Evolutionary conservation across 164 flowering plant species (phyloP), one percentile per base, ranked within the genome.

Genomic region (Cinnamomum chago): DNA sequence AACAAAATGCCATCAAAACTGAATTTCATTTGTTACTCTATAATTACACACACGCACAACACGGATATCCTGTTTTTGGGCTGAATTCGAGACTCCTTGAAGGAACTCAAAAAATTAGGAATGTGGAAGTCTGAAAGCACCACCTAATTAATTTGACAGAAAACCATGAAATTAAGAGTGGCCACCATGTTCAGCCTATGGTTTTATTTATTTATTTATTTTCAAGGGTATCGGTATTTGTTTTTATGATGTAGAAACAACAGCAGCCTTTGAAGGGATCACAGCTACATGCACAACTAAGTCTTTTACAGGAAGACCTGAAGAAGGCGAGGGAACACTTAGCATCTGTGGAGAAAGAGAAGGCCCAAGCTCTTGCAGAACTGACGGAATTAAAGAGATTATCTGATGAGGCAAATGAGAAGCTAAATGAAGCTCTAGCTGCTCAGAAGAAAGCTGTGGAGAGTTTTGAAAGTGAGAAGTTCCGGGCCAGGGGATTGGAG

Each of bases 371-470:
- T 4, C 75, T 87, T 51, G 87, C 83, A 66, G 97, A 93, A 73
- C 73, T 95, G 82, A 95, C 86, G 80, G 91, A 90, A 67, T 94
- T 88, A 2, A 89, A 85, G 77, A 90, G 72, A 75, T 73, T 78
- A 24, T 89, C 90, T 24, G 95, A 89, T 9, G 97, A 92, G 74
- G 93, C 91, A 68, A 86, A 86, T 86, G 92, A 78, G 84, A 95
- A 92, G 76, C 93, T 93, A 30, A 73, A 80, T 51, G 96, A 92
- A 79, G 92, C 96, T 66, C 68, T 89, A 82, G 89, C 85, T 76
- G 91, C 94, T 76, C 98, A 90, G 75, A 95, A 95, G 81, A 80
- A 85, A 75, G 97, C 97, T 2, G 97, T 92, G 76, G 98, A 95
- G 78, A 77, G 76, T 79, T 86, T 89, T 27, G 99, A 95, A 84